phyloP scores from a whole-genome alignment of 2,329 filamentous ascomycete species.

The Microsporum ferrugineum region DNA sequence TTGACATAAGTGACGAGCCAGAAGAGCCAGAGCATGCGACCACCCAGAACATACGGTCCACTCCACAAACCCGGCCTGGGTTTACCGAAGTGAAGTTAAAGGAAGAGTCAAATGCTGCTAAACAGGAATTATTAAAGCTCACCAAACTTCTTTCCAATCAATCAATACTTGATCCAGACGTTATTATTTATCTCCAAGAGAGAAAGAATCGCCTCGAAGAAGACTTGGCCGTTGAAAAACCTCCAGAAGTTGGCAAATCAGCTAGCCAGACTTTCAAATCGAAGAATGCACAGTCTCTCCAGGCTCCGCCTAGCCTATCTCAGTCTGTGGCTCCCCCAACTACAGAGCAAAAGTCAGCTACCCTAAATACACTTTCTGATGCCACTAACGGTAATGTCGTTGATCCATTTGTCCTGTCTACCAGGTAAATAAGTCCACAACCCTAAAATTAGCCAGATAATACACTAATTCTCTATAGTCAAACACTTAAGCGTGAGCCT shows the following conservation, averaged over 20 bases:
- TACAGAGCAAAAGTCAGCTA: not conserved
- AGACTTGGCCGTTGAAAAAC: not conserved
- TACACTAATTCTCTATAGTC: not conserved
- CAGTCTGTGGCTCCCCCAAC: not conserved
- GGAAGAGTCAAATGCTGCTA: not conserved
- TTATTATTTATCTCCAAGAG: not conserved
- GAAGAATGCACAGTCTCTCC: not conserved
- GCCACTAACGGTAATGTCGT: not conserved
- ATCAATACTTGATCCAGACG: not conserved
- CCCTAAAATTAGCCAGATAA: not conserved
- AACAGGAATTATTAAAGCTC: not conserved
- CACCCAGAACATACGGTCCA: not conserved
- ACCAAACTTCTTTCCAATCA: not conserved
- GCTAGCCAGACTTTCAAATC: not conserved
- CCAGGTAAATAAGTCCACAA: not conserved
- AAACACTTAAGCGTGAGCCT: not conserved
- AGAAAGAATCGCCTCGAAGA: not conserved
- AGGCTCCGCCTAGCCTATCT: not conserved
- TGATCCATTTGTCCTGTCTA: not conserved
- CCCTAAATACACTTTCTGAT: not conserved
- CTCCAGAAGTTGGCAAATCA: not conserved
- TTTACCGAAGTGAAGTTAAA: not conserved
- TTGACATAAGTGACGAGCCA: slow-evolving; percentile 2
- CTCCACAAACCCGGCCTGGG: not conserved
- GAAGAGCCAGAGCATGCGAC: not conserved